A percentile compares a stretch with the other conserved stretches of the same genome.
Conservation (phyloP, 164 flowering plant genomes). For the Magnolia kwangsiensis region DNA sequence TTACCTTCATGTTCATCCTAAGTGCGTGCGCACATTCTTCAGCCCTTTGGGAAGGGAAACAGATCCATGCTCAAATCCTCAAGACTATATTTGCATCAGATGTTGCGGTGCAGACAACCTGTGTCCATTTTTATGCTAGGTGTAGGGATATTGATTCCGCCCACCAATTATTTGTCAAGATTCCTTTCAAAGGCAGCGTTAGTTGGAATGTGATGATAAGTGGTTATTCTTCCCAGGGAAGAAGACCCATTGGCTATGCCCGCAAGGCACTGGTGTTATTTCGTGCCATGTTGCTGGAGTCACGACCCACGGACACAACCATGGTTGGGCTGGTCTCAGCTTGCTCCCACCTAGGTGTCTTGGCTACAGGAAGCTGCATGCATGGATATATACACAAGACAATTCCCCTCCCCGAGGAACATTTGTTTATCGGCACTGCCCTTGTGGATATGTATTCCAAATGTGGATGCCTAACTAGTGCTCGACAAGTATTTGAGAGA, state of each 20-base stretch:
- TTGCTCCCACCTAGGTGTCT: constrained; percentile 45
- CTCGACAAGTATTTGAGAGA: constrained; percentile 28
- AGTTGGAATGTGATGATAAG: constrained; percentile 67
- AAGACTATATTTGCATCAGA: constrained; percentile 34
- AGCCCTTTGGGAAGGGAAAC: constrained; percentile 40
- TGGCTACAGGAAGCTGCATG: constrained; percentile 42
- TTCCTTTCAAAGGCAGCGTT: constrained; percentile 36
- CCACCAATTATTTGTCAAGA: constrained; percentile 48
- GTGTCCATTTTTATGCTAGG: constrained; percentile 43
- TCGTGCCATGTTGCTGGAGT: constrained; percentile 32
- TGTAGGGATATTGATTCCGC: constrained; percentile 29
- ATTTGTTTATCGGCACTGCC: constrained; percentile 53
- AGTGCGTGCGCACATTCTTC: constrained; percentile 47
- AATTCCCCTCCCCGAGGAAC: constrained; percentile 25
- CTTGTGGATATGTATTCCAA: constrained; percentile 64
- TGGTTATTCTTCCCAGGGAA: constrained; percentile 44
- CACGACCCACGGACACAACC: constrained; percentile 45
- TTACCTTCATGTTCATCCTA: constrained; percentile 35
- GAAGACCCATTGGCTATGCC: constrained; percentile 13
- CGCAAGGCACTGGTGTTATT: constrained; percentile 36
- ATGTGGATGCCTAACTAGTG: constrained; percentile 50
- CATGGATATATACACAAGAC: constrained; percentile 52
- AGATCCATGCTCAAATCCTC: constrained; percentile 32
- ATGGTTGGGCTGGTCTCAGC: constrained; percentile 59
- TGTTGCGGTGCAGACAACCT: constrained; percentile 36